Conservation (phyloP, 2,329 filamentous ascomycete species). For the Cadophora malorum region DNA sequence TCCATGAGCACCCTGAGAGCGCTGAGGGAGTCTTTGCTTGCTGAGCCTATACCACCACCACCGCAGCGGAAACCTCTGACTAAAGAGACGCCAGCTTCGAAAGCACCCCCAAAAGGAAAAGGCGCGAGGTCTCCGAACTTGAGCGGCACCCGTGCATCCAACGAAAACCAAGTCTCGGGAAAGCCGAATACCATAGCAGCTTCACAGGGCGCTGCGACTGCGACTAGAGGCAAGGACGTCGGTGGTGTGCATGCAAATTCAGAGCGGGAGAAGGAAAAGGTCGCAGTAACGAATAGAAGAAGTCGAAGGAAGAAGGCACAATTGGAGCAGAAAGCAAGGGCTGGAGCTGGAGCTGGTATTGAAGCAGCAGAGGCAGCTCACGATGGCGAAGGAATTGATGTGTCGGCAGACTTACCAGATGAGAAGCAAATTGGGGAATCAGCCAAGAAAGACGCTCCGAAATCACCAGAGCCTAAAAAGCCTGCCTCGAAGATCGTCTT, state of each 20-base stretch:
- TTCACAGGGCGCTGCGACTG: neutral
- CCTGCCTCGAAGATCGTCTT: neutral
- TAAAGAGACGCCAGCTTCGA: neutral
- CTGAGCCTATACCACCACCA: conserved; percentile 3
- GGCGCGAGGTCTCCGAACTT: neutral
- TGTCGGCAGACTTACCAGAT: neutral
- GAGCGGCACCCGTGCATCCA: neutral
- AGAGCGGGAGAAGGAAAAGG: neutral
- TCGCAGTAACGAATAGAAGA: neutral
- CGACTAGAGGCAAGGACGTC: neutral
- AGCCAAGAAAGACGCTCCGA: neutral
- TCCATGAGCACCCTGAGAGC: conserved; percentile 10
- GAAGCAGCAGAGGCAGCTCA: neutral
- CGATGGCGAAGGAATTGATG: neutral
- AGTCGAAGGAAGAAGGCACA: neutral
- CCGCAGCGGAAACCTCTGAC: neutral
- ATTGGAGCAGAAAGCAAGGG: neutral
- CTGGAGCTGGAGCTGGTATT: neutral
- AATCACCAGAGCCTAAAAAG: neutral
- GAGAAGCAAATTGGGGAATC: no score
- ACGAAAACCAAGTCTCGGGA: neutral
- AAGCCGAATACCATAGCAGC: neutral
- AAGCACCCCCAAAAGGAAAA: neutral
- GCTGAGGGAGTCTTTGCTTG: conserved; percentile 17
- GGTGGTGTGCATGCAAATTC: neutral